Conservation (phyloP, 768 basidiomycete species). For the Pseudohyphozyma bogoriensis region DNA sequence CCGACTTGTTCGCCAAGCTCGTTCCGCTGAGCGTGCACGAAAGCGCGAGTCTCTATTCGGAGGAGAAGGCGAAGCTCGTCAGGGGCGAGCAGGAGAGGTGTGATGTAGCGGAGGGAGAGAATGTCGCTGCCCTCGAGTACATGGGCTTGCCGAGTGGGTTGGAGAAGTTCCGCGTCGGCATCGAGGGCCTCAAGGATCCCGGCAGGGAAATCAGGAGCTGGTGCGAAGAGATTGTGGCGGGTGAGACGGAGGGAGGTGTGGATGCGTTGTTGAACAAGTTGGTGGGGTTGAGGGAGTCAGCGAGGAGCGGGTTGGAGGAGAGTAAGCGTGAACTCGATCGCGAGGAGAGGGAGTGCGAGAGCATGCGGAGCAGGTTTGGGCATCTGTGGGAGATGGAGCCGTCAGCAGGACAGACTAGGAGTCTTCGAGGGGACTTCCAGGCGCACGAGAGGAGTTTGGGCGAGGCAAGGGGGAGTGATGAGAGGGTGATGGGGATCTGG, state of each 20-base stretch:
- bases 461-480: slow-evolving; percentile 67
- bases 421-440: slow-evolving; percentile 66
- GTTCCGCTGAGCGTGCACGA: slow-evolving; percentile 92
- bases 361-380: slow-evolving; percentile 60
- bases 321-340: slow-evolving; percentile 60
- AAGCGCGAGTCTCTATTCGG: slow-evolving; percentile 89
- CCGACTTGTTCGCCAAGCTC: slow-evolving; percentile 75
- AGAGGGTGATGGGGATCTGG: slow-evolving; percentile 66
- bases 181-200: slow-evolving; percentile 33
- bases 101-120: slow-evolving; percentile 72
- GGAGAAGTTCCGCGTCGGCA: slow-evolving; percentile 58
- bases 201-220: slow-evolving; percentile 57
- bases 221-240: slow-evolving; percentile 59
- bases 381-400: slow-evolving; percentile 81
- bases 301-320: slow-evolving; percentile 53
- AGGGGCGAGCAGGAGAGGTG: slow-evolving; percentile 78
- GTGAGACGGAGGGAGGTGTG: slow-evolving; percentile 58
- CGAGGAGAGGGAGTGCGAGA: slow-evolving; percentile 80
- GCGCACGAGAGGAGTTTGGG: slow-evolving; percentile 60
- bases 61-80: slow-evolving; percentile 94
- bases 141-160: slow-evolving; percentile 66
- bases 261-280: slow-evolving; percentile 55
- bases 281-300: slow-evolving; percentile 49
- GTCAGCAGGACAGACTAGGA: slow-evolving; percentile 59
- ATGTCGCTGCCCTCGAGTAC: slow-evolving; percentile 64